Conservation (phyloP, 768 basidiomycete genomes). For the Boletales sp. region DNA sequence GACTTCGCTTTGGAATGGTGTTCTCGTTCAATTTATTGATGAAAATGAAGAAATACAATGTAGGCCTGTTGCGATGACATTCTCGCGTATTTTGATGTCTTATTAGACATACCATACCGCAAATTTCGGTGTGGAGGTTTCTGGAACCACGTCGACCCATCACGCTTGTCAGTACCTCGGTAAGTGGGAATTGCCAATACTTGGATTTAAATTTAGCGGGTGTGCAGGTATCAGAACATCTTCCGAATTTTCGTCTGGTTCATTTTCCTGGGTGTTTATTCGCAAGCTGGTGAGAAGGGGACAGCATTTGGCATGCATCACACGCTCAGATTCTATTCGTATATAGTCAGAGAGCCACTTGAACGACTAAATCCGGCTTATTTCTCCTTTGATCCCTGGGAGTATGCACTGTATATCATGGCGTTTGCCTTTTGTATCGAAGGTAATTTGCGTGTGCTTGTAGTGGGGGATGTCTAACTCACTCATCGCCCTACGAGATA, state of each 20-base stretch:
- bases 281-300: slow-evolving; percentile 64
- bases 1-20: slow-evolving; percentile 77
- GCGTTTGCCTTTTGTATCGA: slow-evolving; percentile 74
- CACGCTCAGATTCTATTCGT: not conserved
- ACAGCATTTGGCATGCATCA: not conserved
- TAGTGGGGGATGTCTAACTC: slow-evolving; percentile 38
- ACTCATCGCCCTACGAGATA: slow-evolving; percentile 12
- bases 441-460: slow-evolving; percentile 43
- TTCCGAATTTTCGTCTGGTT: slow-evolving; percentile 78
- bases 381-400: slow-evolving; percentile 70
- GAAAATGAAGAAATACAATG: slow-evolving; percentile 78
- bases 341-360: slow-evolving; percentile 69
- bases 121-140: slow-evolving; percentile 52
- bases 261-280: slow-evolving; percentile 75
- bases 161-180: slow-evolving; percentile 79
- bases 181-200: slow-evolving; percentile 17
- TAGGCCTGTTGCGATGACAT: slow-evolving; percentile 26
- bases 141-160: slow-evolving; percentile 71
- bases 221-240: slow-evolving; percentile 73
- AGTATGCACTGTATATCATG: slow-evolving; percentile 76
- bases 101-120: slow-evolving; percentile 64
- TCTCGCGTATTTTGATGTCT: slow-evolving; percentile 5
- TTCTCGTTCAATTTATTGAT: slow-evolving; percentile 75
- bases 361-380: slow-evolving; percentile 60
- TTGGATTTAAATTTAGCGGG: not conserved